Base-by-base conservation (phyloP, 345 rosid species). In the Hypericum androsaemum region DNA sequence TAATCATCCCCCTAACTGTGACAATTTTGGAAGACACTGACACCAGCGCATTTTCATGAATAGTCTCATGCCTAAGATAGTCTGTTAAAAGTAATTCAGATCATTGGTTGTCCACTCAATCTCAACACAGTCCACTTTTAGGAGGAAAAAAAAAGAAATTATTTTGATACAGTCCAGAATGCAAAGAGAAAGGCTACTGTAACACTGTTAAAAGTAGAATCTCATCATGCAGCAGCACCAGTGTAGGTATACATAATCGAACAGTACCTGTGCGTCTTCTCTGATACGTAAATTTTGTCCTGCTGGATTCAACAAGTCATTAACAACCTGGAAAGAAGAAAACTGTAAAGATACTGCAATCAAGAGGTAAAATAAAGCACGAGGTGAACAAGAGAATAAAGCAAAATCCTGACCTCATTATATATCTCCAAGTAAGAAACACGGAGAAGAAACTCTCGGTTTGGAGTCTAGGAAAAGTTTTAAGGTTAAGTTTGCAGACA, bases 351-450 rank as follows among this genome's bases (percentile, higher is more conserved):
- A 62, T 50, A 42, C 42, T 47, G 52, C 52, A 43, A 5, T 52
- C 35, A 10, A 35, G 53, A 39, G 9, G 49, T 35, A 65, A 60
- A 11, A 12, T 58, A 63, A 43, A 36, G 54, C 36, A 51, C 32
- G 56, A 41, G 15, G 41, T 28, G 44, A 37, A 37, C 39, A 14
- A 39, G 10, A 28, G 43, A n/a, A n/a, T 57, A 43, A 14, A 38
- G 53, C 54, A 59, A 63, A 64, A 62, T 63, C 39, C 70, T 73
- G 62, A 92, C 98, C 97, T 92, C 98, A 38, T 92, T 92, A 67
- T 92, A 92, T 35, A 92, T 92, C 73, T 92, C 98, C 80, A 92
- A 54, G 81, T 92, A 92, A 47, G 98, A 88, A 63, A 92, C 84
- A 56, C 97, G 97, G 50, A 92, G 94, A 54, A 92, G 97, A 76